Conservation (phyloP, 495 filamentous ascomycete genomes). For the Cercophora samala region DNA sequence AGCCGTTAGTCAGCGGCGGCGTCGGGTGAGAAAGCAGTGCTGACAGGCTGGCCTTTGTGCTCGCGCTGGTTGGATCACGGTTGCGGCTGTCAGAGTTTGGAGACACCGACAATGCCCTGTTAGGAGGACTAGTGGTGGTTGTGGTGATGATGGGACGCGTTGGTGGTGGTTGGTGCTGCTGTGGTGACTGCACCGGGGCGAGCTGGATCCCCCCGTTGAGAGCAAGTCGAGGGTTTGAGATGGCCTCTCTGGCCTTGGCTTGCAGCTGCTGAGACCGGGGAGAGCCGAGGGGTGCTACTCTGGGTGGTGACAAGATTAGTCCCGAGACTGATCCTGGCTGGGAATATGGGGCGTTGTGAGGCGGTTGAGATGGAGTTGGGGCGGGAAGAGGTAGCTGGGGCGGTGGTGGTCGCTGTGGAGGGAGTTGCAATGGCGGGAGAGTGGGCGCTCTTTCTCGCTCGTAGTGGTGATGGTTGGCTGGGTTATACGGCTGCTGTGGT, state of each 20-base stretch:
- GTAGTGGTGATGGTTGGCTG: slow-evolving; percentile 10
- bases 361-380: slow-evolving; percentile 12
- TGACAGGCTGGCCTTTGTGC: slow-evolving; percentile 37
- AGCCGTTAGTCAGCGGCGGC: not conserved
- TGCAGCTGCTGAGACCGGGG: slow-evolving; percentile 42
- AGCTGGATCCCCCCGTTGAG: slow-evolving; percentile 25
- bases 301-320: not conserved
- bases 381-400: slow-evolving; percentile 12
- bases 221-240: slow-evolving; percentile 36
- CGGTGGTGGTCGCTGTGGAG: slow-evolving; percentile 14
- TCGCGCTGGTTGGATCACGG: slow-evolving; percentile 16
- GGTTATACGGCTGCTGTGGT: slow-evolving; percentile 30
- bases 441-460: slow-evolving; percentile 19
- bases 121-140: slow-evolving; percentile 20
- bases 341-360: slow-evolving; percentile 14
- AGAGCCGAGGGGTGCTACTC: slow-evolving; percentile 23
- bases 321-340: not conserved
- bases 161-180: slow-evolving; percentile 8
- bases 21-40: not conserved
- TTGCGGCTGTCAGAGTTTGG: slow-evolving; percentile 26
- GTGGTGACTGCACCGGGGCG: slow-evolving; percentile 4
- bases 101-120: slow-evolving; percentile 31
- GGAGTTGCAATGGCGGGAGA: not conserved
- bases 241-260: slow-evolving; percentile 33
- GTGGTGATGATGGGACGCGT: slow-evolving; percentile 7